Percentiles rank a stretch among this genome's conserved stretches.
Evolutionary conservation across 768 basidiomycete species (phyloP).

Genomic region (Filobasidium wieringae): DNA sequence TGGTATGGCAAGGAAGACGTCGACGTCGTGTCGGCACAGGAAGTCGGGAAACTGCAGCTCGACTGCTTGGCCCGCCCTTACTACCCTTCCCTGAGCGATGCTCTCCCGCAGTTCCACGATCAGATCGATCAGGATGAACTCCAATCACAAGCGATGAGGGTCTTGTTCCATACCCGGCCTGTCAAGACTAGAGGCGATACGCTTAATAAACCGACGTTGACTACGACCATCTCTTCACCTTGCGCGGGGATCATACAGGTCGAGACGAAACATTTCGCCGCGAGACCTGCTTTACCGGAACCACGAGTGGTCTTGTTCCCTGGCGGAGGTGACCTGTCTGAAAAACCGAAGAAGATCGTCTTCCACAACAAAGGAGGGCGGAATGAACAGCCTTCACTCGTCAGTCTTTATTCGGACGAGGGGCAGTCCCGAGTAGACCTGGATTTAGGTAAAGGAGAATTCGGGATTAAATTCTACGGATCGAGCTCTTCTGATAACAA

Average conservation of each 20-base stretch:
- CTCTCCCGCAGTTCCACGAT: background rate
- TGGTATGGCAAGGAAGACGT: background rate
- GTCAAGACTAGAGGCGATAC: background rate
- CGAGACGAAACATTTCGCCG: background rate
- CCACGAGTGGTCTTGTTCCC: background rate
- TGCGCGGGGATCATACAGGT: background rate
- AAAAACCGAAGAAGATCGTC: background rate
- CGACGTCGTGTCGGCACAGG: background rate
- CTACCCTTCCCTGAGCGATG: background rate
- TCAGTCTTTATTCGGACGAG: background rate
- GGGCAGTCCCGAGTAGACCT: background rate
- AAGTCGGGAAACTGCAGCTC: background rate
- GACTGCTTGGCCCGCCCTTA: background rate
- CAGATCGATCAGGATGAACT: background rate
- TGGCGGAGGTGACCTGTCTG: background rate
- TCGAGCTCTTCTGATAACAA: background rate
- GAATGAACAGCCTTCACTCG: background rate
- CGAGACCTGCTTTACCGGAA: background rate
- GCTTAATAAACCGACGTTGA: background rate
- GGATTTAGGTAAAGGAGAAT: background rate
- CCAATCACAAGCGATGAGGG: background rate
- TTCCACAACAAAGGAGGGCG: background rate
- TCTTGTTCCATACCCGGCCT: background rate
- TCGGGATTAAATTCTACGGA: background rate
- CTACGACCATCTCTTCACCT: background rate